Evolutionary conservation across 2,329 filamentous ascomycete species (phyloP).

Genomic region (Pestalotiopsis fici): DNA sequence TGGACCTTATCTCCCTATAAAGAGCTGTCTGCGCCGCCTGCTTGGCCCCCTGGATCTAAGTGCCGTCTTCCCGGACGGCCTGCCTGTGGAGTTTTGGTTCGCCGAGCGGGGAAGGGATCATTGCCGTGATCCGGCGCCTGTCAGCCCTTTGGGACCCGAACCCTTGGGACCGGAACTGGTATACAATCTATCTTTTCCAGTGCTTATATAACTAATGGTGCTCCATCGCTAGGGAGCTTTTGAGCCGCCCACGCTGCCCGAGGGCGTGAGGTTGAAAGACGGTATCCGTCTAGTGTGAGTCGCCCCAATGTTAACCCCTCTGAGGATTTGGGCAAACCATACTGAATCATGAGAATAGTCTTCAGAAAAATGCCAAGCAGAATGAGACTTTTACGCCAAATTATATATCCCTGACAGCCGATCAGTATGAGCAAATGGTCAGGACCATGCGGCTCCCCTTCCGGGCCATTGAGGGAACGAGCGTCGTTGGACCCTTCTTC

Average conservation of each 20-base stretch:
- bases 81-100: conserved; percentile 1
- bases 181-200: too few relatives aligned
- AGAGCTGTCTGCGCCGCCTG: neutral
- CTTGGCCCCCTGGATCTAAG: conserved; percentile 1
- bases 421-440: conserved; percentile 58
- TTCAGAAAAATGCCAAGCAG: conserved; percentile 57
- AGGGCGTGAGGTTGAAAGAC: conserved; percentile 46
- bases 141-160: neutral
- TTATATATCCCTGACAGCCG: conserved; percentile 53
- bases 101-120: neutral
- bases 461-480: conserved; percentile 58
- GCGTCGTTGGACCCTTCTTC: conserved; percentile 64
- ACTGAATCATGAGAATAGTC: conserved; percentile 32
- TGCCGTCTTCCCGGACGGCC: conserved; percentile 1
- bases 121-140: neutral
- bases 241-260: conserved; percentile 42
- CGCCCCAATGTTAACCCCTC: conserved; percentile 13
- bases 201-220: too few relatives aligned
- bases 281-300: conserved; percentile 58
- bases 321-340: neutral
- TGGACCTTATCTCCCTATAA: neutral
- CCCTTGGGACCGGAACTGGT: too few relatives aligned
- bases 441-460: conserved; percentile 53
- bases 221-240: conserved; percentile 51
- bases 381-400: conserved; percentile 59